Base-by-base conservation (phyloP, 352 stramenopile species). In the Blastocystis sp. region DNA sequence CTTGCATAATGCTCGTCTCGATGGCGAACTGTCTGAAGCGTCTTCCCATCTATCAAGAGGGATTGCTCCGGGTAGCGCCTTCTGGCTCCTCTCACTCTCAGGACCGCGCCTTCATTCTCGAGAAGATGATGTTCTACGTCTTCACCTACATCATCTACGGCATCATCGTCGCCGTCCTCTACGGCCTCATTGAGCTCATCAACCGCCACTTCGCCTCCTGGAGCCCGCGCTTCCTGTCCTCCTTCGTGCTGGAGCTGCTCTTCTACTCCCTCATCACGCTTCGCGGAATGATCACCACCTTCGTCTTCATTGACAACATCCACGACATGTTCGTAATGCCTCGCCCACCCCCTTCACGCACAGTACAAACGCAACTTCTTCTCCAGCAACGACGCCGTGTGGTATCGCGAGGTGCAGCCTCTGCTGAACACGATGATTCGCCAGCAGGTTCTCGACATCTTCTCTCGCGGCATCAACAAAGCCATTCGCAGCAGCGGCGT, bases 41-140 rank as follows among this genome's bases (percentile, higher is more conserved):
- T 53, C 74, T 84, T 53, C 74, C 74, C 9, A 64, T 84, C 17
- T 67, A 67, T 41, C 48, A 84, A 34, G 74, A 84, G 34, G 66
- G 34, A 1, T 43, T 84, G 19, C 56, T 84, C 5, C 74, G 60
- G 7, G 74, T 64, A 2, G n/a, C 21, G 45, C 34, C 21, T 52
- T 5, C 5, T 23, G 0, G 21, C 3, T 10, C 23, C 3, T 52
- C 19, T 76, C 10, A 76, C 14, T 9, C 14, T 1, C 53, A 76
- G 66, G 66, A 76, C 48, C 66, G 66, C 10, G 52, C 74, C 1
- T 11, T 28, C 4, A 64, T 64, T 53, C 34, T 84, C 10, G 74
- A 84, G 52, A 84, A 64, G 17, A 84, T 84, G 74, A 84, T 84
- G 74, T 69, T 84, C 14, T 84, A 84, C 74, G 60, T 84, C 45